Conservation (phyloP, 176 grass and related monocot genomes). For the Luzula sylvatica region DNA sequence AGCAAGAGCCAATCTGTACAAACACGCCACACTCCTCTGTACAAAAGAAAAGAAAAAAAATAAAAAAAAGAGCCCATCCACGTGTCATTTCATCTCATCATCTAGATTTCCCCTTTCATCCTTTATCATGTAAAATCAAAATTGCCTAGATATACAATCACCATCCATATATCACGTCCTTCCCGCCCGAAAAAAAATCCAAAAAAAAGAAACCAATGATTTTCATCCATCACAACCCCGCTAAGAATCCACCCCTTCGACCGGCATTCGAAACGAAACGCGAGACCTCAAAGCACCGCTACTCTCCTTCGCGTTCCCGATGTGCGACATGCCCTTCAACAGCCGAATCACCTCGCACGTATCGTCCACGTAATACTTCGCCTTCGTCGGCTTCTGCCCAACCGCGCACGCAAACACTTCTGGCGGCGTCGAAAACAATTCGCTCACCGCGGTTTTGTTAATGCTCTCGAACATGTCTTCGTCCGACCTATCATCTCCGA, state of each 20-base stretch:
- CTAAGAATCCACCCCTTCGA: conserved; percentile 28
- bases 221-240: background rate
- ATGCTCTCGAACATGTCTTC: conserved; percentile 95
- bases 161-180: no score
- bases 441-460: conserved; percentile 30
- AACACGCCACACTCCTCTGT: no score
- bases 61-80: no score
- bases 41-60: no score
- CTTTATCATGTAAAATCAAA: no score
- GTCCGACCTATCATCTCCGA: conserved; percentile 74
- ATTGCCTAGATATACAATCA: no score
- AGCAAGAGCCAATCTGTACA: no score
- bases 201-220: conserved; percentile 12
- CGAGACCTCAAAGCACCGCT: background rate
- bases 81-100: no score
- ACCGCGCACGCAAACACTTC: conserved; percentile 86
- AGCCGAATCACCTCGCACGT: conserved; percentile 67
- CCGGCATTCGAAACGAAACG: conserved; percentile 45
- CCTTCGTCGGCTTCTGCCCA: conserved; percentile 85
- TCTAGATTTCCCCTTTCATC: no score
- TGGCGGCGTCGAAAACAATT: conserved; percentile 22
- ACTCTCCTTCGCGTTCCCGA: conserved; percentile 15
- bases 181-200: no score
- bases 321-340: conserved; percentile 31
- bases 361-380: conserved; percentile 88